Base-by-base conservation (phyloP, 2,329 filamentous ascomycete genomes). In the Arthroderma uncinatum region DNA sequence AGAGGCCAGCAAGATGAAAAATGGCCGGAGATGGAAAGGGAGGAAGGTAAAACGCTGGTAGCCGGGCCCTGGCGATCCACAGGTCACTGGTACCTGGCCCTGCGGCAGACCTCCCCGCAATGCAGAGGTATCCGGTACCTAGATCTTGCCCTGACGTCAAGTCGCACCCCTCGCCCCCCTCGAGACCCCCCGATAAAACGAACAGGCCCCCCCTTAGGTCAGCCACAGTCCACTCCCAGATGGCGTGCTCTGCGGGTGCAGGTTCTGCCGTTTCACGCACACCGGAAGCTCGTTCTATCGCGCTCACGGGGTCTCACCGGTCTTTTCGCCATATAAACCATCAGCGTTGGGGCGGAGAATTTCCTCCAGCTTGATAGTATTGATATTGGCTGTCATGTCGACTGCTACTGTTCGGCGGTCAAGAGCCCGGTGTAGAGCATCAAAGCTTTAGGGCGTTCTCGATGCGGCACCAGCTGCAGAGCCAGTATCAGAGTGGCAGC, bases 1-100 rank as follows among this genome's bases (percentile, higher is more conserved):
- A 42, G 19, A 55, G 37, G 37, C 14, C 34, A 54, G 23, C 30
- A n/a, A 37, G 30, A 21, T 21, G 36, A 37, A 7, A 37, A 10
- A 36, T n/a, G 10, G 34, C 30, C 30, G 34, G 50, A 53, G 30
- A 39, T 36, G 50, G 19, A 7, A 37, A 19, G 23, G 50, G 50
- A 23, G 6, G 34, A 55, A 55, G 21, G 21, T 30, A 55, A 42
- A 55, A 55, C 23, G 34, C 50, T 34, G 50, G 50, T 53, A 37
- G 28, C 50, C 34, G 30, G 30, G 30, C 21, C 25, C 23, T 30
- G 25, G 30, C 23, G 47, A 52, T 28, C 47, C 47, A 52, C 47
- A 9, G 12, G 50, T 19, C n/a, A 9, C 50, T 4, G 23, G 6
- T 48, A 48, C 44, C 28, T 48, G 6, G 4, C 14, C 12, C 10